phyloP scores from a whole-genome alignment of 179 eudicot species.

The Heliamphora pulchella region DNA sequence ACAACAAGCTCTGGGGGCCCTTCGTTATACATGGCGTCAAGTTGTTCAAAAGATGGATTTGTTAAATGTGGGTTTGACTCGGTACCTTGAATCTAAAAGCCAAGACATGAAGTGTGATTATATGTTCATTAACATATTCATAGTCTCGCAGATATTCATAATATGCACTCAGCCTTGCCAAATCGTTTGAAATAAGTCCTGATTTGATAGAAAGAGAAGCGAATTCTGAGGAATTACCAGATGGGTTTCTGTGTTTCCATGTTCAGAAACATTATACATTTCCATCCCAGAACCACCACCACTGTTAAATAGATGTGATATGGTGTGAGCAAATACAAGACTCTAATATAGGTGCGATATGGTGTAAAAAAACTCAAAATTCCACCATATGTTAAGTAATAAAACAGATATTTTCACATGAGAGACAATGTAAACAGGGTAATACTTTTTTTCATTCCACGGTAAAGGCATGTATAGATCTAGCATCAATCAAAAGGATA shows the following conservation, averaged over 20 bases:
- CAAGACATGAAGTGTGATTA: conserved; percentile 9
- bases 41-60: conserved; percentile 35
- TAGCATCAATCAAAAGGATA: no score
- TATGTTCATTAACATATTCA: background rate
- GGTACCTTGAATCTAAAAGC: conserved; percentile 49
- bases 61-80: conserved; percentile 39
- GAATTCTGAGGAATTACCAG: conserved; percentile 29
- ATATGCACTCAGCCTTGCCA: background rate
- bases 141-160: background rate
- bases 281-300: conserved; percentile 33
- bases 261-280: conserved; percentile 39
- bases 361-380: no score
- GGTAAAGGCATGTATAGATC: background rate
- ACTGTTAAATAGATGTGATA: conserved; percentile 11
- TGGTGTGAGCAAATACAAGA: background rate
- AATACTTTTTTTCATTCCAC: background rate
- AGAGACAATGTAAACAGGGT: background rate
- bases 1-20: conserved; percentile 55
- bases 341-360: no score
- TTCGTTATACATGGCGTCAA: conserved; percentile 56
- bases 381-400: background rate
- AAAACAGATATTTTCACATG: background rate
- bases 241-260: conserved; percentile 49
- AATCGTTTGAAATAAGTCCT: background rate
- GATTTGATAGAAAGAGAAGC: background rate